A percentile compares a stretch with the other conserved stretches of the same genome.
These are phyloP conservation scores for Larix kaempferi DNA, from an alignment of 75 land plant species.

Conservation along the genomic window DNA sequence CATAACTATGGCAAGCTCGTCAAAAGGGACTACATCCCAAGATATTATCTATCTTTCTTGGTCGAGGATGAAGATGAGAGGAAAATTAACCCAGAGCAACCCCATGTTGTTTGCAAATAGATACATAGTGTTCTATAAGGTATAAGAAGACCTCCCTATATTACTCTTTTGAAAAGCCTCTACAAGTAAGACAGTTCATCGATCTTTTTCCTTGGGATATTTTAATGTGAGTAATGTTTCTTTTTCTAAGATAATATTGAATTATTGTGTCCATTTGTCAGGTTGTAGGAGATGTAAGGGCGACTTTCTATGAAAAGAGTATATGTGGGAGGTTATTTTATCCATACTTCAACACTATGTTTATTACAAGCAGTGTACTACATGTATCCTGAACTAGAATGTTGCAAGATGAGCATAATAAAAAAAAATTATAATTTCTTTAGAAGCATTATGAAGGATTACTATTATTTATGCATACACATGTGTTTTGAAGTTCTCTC, in stretches of 20 bases:
- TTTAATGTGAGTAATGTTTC: not conserved
- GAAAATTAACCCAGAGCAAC: slow-evolving; percentile 21
- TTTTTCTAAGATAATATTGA: not conserved
- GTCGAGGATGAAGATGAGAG: slow-evolving; percentile 31
- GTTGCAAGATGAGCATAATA: not conserved
- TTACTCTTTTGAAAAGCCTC: slow-evolving; percentile 55
- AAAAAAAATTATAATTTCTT: no score
- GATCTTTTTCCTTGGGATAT: not conserved
- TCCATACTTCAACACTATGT: slow-evolving; percentile 67
- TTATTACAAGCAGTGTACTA: slow-evolving; percentile 55
- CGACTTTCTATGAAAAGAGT: slow-evolving; percentile 59
- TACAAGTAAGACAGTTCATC: slow-evolving; percentile 26
- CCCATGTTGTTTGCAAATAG: slow-evolving; percentile 65
- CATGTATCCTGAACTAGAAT: slow-evolving; percentile 37
- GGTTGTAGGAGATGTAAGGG: slow-evolving; percentile 74
- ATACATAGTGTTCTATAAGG: slow-evolving; percentile 39
- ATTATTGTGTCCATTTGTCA: slow-evolving; percentile 9
- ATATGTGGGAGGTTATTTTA: slow-evolving; percentile 68
- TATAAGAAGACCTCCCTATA: slow-evolving; percentile 58
- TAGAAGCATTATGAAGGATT: no score
- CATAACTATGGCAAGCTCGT: slow-evolving; percentile 39
- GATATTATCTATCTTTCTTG: slow-evolving; percentile 43
- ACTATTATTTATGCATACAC: not conserved
- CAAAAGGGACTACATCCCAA: slow-evolving; percentile 48
- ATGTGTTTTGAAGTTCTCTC: slow-evolving; percentile 30